Evolutionary conservation across 352 stramenopile genomes (phyloP).

Genomic region (Globisporangium irregulare): DNA sequence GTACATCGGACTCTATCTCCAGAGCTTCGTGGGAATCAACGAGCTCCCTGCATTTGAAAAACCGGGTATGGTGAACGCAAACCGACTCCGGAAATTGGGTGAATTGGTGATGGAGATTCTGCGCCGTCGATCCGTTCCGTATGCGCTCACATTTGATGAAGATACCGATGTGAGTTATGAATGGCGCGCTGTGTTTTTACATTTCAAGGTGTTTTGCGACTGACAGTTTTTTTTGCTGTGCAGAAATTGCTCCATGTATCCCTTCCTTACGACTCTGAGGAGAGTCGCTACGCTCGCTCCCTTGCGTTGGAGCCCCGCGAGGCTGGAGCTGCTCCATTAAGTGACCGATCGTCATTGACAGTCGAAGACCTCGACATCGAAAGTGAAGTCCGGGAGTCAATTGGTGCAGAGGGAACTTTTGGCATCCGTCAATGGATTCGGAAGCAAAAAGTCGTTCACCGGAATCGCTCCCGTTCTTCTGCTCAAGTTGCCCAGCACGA

Average conservation of each 20-base stretch:
- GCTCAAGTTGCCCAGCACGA: conserved; percentile 50
- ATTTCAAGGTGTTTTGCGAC: background rate
- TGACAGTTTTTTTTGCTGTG: conserved; percentile 7
- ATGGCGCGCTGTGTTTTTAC: background rate
- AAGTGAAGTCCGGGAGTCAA: conserved; percentile 74
- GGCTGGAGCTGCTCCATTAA: conserved; percentile 56
- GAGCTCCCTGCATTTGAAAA: conserved; percentile 77
- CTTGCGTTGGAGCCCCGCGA: conserved; percentile 74
- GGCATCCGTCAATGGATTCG: conserved; percentile 80
- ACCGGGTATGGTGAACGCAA: conserved; percentile 63
- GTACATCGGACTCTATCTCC: conserved; percentile 84
- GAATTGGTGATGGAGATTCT: conserved; percentile 78
- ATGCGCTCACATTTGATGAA: conserved; percentile 56
- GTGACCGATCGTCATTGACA: conserved; percentile 46
- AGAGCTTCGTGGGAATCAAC: conserved; percentile 79
- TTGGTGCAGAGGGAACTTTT: conserved; percentile 70
- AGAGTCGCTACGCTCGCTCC: conserved; percentile 74
- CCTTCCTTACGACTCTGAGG: conserved; percentile 67
- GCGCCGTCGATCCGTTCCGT: conserved; percentile 64
- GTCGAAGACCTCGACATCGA: conserved; percentile 69
- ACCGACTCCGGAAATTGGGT: conserved; percentile 65
- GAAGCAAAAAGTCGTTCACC: conserved; percentile 81
- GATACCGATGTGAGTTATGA: conserved; percentile 52
- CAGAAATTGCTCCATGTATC: conserved; percentile 70
- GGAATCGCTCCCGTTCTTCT: conserved; percentile 65